Evolutionary conservation across 2,329 filamentous ascomycete species (phyloP).

Genomic region (Aureobasidium mangrovei): DNA sequence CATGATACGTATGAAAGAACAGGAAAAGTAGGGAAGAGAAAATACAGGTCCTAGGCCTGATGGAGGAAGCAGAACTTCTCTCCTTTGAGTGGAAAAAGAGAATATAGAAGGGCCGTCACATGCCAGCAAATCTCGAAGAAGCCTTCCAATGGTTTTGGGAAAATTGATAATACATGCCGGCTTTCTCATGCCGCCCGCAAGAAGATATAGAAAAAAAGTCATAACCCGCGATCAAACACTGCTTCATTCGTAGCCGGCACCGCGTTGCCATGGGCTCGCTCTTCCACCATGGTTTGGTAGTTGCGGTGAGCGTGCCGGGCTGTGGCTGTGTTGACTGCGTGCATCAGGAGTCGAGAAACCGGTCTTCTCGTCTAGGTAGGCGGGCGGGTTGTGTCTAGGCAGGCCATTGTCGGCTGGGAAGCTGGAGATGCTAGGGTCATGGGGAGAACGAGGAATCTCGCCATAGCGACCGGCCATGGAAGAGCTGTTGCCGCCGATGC

Average conservation of each 20-base stretch:
- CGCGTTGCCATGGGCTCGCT: slow-evolving; percentile 56
- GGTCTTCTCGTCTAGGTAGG: slow-evolving; percentile 13
- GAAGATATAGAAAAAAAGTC: neutral
- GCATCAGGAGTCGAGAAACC: slow-evolving; percentile 9
- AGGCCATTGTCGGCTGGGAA: slow-evolving; percentile 13
- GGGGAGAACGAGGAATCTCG: slow-evolving; percentile 16
- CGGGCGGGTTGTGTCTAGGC: slow-evolving; percentile 17
- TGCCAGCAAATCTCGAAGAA: no score
- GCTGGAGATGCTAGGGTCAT: slow-evolving; percentile 15
- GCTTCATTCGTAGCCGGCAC: slow-evolving; percentile 52
- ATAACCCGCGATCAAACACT: neutral
- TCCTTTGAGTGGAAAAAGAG: no score
- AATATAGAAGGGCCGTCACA: no score
- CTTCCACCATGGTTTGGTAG: slow-evolving; percentile 38
- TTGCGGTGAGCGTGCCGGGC: slow-evolving; percentile 14
- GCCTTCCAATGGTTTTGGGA: no score
- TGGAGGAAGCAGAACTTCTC: no score
- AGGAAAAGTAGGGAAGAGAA: no score
- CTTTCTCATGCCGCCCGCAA: no score
- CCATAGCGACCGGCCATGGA: slow-evolving; percentile 28
- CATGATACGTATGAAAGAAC: no score
- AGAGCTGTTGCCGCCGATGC: slow-evolving; percentile 32
- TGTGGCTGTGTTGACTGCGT: slow-evolving; percentile 13
- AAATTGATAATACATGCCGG: no score
- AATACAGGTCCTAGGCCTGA: no score